These are phyloP conservation scores for Phialophora macrospora DNA, from an alignment of 2,329 filamentous ascomycete genomes.

Conservation along the genomic window DNA sequence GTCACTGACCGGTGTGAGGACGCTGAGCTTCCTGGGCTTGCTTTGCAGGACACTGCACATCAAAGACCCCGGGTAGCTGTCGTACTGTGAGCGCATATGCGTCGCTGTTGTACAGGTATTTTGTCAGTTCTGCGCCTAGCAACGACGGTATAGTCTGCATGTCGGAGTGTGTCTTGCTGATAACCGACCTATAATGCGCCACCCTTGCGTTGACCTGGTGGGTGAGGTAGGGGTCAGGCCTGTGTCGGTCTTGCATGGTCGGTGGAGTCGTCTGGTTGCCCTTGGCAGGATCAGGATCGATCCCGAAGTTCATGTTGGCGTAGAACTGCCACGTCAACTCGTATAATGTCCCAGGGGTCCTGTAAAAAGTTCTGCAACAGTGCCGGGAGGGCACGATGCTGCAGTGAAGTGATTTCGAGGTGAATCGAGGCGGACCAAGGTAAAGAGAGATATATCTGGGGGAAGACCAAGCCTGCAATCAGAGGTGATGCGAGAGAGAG, in stretches of 20 bases:
- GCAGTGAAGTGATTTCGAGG: background rate
- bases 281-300: background rate
- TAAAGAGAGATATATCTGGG: background rate
- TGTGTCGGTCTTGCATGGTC: background rate
- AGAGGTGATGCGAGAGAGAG: background rate
- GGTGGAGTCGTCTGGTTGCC: background rate
- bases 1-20: background rate
- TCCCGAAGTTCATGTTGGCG: background rate
- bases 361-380: background rate
- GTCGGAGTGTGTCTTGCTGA: background rate
- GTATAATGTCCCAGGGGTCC: background rate
- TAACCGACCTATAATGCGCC: background rate
- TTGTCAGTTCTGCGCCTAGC: background rate
- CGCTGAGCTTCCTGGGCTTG: background rate
- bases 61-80: background rate
- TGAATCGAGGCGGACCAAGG: background rate
- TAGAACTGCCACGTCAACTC: background rate
- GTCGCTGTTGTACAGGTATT: background rate
- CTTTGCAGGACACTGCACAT: background rate
- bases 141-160: constrained; percentile 1
- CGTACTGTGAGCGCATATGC: background rate
- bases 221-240: background rate
- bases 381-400: background rate
- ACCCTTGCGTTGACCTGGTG: background rate
- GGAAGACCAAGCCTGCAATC: background rate